Base-by-base conservation (phyloP, 495 filamentous ascomycete species). In the Xylaria acuta region DNA sequence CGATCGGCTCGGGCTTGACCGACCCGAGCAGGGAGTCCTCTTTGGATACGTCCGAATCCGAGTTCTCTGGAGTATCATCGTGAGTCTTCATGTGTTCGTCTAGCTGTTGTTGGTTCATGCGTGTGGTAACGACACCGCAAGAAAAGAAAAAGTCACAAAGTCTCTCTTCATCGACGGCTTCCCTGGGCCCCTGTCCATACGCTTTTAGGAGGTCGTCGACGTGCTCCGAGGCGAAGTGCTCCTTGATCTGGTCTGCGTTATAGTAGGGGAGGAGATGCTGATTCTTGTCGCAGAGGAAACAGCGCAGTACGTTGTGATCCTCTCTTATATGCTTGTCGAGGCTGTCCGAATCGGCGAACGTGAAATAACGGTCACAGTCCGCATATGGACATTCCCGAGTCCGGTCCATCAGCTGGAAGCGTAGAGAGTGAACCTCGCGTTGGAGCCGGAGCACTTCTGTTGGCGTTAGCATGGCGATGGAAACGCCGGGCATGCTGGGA, bases 391-490 rank as follows among this genome's bases (percentile, higher is more conserved):
- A 84, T 68, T 78, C 70, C 63, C 74, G 70, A 5, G 67, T 74
- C 36, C 81, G 78, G 66, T 76, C 75, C 1, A 85, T 75, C 1
- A 79, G 59, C 9, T 82, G 70, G 65, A 73, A 76, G 36, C 81
- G 81, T 58, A 84, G 73, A 43, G 71, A 66, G 30, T 77, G 75
- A 25, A 80, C 75, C 65, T 80, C 76, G 11, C 54, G 65, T 41
- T 84, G 79, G 11, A 84, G 75, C 20, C 76, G 73, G 8, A 77
- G 78, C 2, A 75, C 41, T 73, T 85, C 83, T 14, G 76, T 78
- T 3, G 83, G 82, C 25, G 82, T 85, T 69, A 82, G 64, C 62
- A 85, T 79, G 8, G 77, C 77, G 27, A 79, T 73, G 36, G 81
- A 79, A 22, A 81, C 78, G 20, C 69, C 72, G 3, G 83, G 83